Evolutionary conservation across 768 basidiomycete genomes (phyloP), one percentile per base, ranked within the genome.

Genomic region (Agaricus blazei): DNA sequence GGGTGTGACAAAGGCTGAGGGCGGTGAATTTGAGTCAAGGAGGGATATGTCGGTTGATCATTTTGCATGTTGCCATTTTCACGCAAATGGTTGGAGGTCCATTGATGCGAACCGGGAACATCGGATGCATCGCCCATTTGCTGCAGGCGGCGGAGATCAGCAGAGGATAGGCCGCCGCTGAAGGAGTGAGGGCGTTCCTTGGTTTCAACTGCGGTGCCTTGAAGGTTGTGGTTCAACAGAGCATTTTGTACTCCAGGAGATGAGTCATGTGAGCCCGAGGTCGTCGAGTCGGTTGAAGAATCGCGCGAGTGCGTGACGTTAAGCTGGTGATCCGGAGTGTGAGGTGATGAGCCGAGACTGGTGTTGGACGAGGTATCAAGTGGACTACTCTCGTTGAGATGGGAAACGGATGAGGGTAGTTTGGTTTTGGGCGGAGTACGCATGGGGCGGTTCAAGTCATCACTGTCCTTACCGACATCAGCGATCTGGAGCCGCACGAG

Each of bases 171-270:
- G 28, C 86, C 87, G 42, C 89, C 89, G 58, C 85, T 90, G 66
- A 88, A 90, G 0, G 88, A 90, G 65, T 87, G 88, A 14, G 88
- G 88, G 52, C 88, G 80, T 65, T 88, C 89, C 66, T 87, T 86
- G 47, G 81, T 72, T 65, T 90, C 87, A 68, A 85, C 87, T 61
- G 83, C 69, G 57, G 81, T 75, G 50, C 76, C 73, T 61, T 77
- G 75, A 14, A 56, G 42, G 11, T 48, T 15, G 12, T 56, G 54
- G 56, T 75, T 77, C 53, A 84, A 75, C 62, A 87, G 70, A 29
- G 79, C 79, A 65, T 83, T 83, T 62, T 81, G 81, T 56, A 72
- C 73, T 47, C 72, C 70, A 27, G 54, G 36, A 4, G 48, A 56
- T 49, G 84, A 83, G 54, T 79, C 79, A 58, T 81, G 85, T 54